phyloP scores from a whole-genome alignment of 208 protist genomes.

The Phytomonas sp. region DNA sequence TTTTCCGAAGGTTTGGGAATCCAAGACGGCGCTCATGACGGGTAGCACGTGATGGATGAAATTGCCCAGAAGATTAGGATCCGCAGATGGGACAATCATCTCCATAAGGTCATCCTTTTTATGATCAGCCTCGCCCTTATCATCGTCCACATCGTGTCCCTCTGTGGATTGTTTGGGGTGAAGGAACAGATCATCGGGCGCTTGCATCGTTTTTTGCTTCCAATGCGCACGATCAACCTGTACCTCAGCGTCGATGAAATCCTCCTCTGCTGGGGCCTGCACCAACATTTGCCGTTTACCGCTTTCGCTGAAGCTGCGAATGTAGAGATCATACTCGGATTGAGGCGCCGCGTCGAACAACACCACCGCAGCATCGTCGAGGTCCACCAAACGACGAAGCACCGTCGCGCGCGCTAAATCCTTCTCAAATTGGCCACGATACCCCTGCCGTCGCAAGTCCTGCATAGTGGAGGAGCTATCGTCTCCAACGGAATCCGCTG shows the following conservation, averaged over 20 bases:
- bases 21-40: constrained; percentile 53
- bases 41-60: constrained; percentile 67
- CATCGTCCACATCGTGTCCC: constrained; percentile 8
- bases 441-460: constrained; percentile 66
- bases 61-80: constrained; percentile 33
- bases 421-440: constrained; percentile 67
- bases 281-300: constrained; percentile 39
- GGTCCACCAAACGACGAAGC: constrained; percentile 72
- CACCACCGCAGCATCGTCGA: constrained; percentile 55
- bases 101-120: not conserved
- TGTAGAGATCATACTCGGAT: constrained; percentile 82
- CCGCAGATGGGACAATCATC: constrained; percentile 21
- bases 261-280: constrained; percentile 57
- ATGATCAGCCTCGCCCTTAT: constrained; percentile 1
- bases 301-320: constrained; percentile 58
- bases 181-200: constrained; percentile 68
- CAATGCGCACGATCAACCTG: constrained; percentile 58
- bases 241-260: constrained; percentile 38
- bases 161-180: constrained; percentile 57
- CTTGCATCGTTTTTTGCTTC: constrained; percentile 27
- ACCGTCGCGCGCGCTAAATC: constrained; percentile 58
- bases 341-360: constrained; percentile 68
- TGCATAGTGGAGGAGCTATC: not conserved
- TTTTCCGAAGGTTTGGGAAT: constrained; percentile 20
- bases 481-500: no score